Evolutionary conservation across 2,329 filamentous ascomycete genomes (phyloP).

Genomic region (Ceratocystis diversiconidia): DNA sequence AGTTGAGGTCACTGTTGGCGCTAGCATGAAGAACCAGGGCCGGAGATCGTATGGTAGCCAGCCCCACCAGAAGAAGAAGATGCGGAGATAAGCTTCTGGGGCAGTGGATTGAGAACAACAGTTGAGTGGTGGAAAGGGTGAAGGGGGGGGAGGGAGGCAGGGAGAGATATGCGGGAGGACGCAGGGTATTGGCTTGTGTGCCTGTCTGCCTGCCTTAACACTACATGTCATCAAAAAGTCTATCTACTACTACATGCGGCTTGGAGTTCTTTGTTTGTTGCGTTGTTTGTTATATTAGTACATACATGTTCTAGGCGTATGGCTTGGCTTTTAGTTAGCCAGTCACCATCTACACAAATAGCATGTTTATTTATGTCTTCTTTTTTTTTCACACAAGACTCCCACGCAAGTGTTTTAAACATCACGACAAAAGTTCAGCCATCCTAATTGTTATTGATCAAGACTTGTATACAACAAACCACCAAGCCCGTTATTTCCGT

Average conservation of each 20-base stretch:
- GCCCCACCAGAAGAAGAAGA: slow-evolving; percentile 42
- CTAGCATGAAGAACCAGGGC: slow-evolving; percentile 62
- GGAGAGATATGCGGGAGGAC: not conserved
- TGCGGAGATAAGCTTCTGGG: slow-evolving; percentile 15
- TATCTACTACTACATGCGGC: slow-evolving; percentile 8
- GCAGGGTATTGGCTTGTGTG: not conserved
- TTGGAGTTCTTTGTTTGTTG: slow-evolving; percentile 14
- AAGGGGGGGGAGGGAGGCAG: not conserved
- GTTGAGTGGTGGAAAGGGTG: slow-evolving; percentile 1
- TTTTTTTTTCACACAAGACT: not conserved
- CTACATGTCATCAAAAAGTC: slow-evolving; percentile 11
- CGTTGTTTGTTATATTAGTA: slow-evolving; percentile 9
- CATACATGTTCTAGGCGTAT: not conserved
- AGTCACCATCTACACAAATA: not conserved
- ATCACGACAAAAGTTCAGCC: not conserved
- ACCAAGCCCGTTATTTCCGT: not conserved
- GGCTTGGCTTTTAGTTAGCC: not conserved
- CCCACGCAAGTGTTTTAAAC: not conserved
- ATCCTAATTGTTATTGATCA: not conserved
- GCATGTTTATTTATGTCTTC: not conserved
- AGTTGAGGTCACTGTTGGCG: slow-evolving; percentile 70
- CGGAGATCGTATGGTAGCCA: slow-evolving; percentile 65
- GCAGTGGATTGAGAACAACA: not conserved
- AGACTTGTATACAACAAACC: not conserved
- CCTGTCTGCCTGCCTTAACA: not conserved